Conservation (phyloP, 768 basidiomycete species). For the Saitozyma podzolica region DNA sequence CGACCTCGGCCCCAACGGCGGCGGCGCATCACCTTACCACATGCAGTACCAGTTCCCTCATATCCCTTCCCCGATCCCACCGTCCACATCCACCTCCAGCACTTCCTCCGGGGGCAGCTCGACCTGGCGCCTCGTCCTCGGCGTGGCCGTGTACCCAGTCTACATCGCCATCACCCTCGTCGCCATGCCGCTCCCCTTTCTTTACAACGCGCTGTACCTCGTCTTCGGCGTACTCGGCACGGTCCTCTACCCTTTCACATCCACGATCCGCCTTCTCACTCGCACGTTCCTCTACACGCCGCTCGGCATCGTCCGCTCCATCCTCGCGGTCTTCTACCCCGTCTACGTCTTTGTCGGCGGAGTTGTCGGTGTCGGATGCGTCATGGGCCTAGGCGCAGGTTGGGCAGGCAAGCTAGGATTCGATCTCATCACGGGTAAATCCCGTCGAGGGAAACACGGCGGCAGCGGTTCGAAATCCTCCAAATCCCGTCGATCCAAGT, state of each 20-base stretch:
- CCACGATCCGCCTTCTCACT: slow-evolving; percentile 53
- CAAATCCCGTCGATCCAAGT: too few relatives aligned
- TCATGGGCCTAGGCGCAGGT: slow-evolving; percentile 33
- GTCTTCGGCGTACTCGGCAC: slow-evolving; percentile 75
- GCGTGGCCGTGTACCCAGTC: slow-evolving; percentile 31
- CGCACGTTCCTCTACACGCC: slow-evolving; percentile 30
- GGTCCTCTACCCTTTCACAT: slow-evolving; percentile 80
- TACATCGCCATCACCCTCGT: slow-evolving; percentile 30
- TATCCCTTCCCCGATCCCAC: slow-evolving; percentile 21
- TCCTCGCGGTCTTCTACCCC: slow-evolving; percentile 34
- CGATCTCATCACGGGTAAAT: slow-evolving; percentile 18
- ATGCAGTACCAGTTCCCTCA: slow-evolving; percentile 35
- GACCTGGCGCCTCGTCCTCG: slow-evolving; percentile 15
- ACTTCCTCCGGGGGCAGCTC: neutral
- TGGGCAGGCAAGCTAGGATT: slow-evolving; percentile 31
- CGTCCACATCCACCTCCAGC: slow-evolving; percentile 5
- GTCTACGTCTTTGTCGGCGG: slow-evolving; percentile 38
- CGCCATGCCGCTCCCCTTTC: slow-evolving; percentile 28
- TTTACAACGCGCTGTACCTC: slow-evolving; percentile 59
- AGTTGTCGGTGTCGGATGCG: slow-evolving; percentile 30
- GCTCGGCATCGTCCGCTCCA: slow-evolving; percentile 8
- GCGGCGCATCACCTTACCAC: slow-evolving; percentile 15
- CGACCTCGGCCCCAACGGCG: neutral
- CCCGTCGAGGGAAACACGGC: too few relatives aligned
- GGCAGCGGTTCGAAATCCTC: too few relatives aligned